Base-by-base conservation (phyloP, 2,329 filamentous ascomycete genomes). In the Scedosporium apiospermum region DNA sequence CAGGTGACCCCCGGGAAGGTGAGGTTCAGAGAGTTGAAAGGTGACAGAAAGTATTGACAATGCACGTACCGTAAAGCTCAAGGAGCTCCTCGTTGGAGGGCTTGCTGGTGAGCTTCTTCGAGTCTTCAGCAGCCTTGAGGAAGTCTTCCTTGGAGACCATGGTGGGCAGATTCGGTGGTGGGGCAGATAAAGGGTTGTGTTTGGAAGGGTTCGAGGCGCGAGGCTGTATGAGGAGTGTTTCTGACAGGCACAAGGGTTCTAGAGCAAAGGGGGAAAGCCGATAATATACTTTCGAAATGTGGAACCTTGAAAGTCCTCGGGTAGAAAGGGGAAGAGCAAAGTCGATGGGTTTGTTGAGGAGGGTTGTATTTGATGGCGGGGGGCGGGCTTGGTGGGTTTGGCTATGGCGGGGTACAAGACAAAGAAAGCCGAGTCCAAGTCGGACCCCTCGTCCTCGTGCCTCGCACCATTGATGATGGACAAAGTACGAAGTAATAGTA, bases 61-160 rank as follows among this genome's bases (percentile, higher is more conserved):
- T 34, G 30, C 30, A 62, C 81, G 64, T 71, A 84, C 82, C 81
- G 71, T 85, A 85, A 68, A 85, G 77, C 70, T 85, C 76, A 69
- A 91, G 84, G 58, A 89, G 79, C 66, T 90, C 83, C 21, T 85
- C 80, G 76, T 85, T 83, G 71, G 67, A 72, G 61, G 87, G 87
- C 82, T 87, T 88, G 67, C 77, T 73, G 68, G 82, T 83, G 66
- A 90, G 80, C 81, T 88, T 87, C 76, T 84, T 85, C 76, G 82
- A 85, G 76, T 89, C 86, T 67, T 71, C 72, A 69, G 82, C 78
- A 65, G 86, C 86, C 73, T 76, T 78, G 67, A 83, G 69, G 77
- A 86, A 87, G 64, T 76, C 78, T 62, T 73, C 71, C 68, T 70
- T 76, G 78, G n/a, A 23, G 21, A n/a, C 49, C 49, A 53, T 58